Percentiles rank a stretch among this genome's conserved stretches.
Evolutionary conservation across 352 stramenopile species (phyloP).

Genomic region (Phytopythium delawarense): DNA sequence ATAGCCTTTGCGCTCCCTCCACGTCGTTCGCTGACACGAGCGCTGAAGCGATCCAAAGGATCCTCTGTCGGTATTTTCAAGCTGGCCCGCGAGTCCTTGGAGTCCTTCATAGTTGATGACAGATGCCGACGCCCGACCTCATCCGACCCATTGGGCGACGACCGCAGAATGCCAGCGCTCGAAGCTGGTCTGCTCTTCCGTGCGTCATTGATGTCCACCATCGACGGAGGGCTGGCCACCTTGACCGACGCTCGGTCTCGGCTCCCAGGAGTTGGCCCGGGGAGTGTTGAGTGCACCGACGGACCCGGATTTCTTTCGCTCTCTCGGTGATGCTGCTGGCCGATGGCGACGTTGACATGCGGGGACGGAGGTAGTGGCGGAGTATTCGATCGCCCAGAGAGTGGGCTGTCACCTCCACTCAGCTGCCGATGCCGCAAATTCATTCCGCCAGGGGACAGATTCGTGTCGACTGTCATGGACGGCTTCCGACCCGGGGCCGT

Average conservation of each 20-base stretch:
- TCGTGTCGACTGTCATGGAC: slow-evolving; percentile 31
- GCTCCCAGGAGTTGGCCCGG: no score
- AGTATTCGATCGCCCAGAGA: slow-evolving; percentile 21
- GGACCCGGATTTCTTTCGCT: background rate
- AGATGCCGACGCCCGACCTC: background rate
- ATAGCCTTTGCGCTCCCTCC: background rate
- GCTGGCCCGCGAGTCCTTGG: background rate
- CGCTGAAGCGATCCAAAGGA: background rate
- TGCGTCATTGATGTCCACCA: background rate
- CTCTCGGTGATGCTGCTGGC: background rate
- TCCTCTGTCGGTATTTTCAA: background rate
- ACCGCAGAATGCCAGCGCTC: background rate
- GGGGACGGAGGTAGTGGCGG: slow-evolving; percentile 21
- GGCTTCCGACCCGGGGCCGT: slow-evolving; percentile 18
- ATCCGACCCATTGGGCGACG: background rate
- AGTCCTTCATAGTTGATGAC: background rate
- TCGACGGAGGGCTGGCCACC: background rate
- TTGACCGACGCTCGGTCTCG: background rate
- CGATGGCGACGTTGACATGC: slow-evolving; percentile 11
- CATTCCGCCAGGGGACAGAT: slow-evolving; percentile 7
- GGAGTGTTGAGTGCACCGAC: background rate
- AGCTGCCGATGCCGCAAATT: slow-evolving; percentile 7
- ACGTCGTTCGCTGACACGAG: background rate
- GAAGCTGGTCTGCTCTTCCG: background rate
- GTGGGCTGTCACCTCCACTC: slow-evolving; percentile 19